Percentiles rank a stretch among this genome's conserved stretches.
phyloP scores from a whole-genome alignment of 352 stramenopile species.

The Phytopythium montanum region DNA sequence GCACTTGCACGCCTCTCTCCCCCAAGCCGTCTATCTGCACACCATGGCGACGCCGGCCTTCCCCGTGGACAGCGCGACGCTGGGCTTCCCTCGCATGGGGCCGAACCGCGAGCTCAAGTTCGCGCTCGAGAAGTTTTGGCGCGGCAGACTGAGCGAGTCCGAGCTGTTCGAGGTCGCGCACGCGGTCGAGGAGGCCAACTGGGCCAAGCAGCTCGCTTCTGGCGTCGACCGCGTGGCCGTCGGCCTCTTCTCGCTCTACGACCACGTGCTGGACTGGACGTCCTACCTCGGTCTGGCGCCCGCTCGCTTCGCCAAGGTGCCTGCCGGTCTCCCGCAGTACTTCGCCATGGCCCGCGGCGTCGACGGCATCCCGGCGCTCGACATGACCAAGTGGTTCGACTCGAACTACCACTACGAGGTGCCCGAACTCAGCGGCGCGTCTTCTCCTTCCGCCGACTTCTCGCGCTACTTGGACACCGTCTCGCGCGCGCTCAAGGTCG shows the following conservation, averaged over 20 bases:
- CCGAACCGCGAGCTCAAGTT: conserved; percentile 94
- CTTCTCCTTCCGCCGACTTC: conserved; percentile 79
- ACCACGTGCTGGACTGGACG: conserved; percentile 90
- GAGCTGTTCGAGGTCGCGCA: conserved; percentile 76
- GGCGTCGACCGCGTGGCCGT: conserved; percentile 80
- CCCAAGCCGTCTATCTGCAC: conserved; percentile 16
- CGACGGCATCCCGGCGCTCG: conserved; percentile 87
- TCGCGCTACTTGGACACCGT: conserved; percentile 58
- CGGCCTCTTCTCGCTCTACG: conserved; percentile 90
- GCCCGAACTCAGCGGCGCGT: conserved; percentile 82
- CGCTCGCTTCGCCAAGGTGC: conserved; percentile 69
- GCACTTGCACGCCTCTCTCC: conserved; percentile 25
- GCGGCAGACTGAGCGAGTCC: conserved; percentile 71
- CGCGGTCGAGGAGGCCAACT: conserved; percentile 81
- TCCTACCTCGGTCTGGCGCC: conserved; percentile 79
- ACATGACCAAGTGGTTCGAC: conserved; percentile 96
- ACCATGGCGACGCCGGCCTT: conserved; percentile 28
- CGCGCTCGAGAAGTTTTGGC: conserved; percentile 92
- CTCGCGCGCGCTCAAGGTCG: conserved; percentile 69
- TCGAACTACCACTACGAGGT: conserved; percentile 96
- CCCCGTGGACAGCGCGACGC: conserved; percentile 66
- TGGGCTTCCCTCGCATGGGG: conserved; percentile 91
- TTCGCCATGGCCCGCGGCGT: conserved; percentile 91
- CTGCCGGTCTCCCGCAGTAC: conserved; percentile 64
- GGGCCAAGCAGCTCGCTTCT: conserved; percentile 76